Percentiles rank a stretch among this genome's conserved stretches.
Evolutionary conservation across 768 basidiomycete species (phyloP).

Genomic region (Lyophyllum decastes): DNA sequence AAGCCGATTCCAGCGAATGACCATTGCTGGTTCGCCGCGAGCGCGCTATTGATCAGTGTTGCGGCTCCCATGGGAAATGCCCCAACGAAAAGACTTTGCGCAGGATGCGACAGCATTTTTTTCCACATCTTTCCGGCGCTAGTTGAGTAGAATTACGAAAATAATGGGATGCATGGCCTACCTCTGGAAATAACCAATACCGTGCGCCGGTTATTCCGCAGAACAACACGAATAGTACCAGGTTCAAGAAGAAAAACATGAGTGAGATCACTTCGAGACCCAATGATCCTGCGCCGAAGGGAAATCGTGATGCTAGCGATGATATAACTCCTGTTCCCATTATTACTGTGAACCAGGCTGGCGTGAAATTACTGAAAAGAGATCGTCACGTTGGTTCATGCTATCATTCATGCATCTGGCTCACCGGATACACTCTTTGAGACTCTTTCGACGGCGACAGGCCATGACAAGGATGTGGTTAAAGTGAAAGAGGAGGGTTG

Average conservation of each 20-base stretch:
- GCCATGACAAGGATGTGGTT: constrained; percentile 18
- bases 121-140: constrained; percentile 28
- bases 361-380: constrained; percentile 41
- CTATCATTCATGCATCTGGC: neutral
- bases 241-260: constrained; percentile 60
- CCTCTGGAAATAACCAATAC: constrained; percentile 54
- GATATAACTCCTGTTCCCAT: constrained; percentile 60
- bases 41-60: constrained; percentile 56
- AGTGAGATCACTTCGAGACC: constrained; percentile 40
- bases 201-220: constrained; percentile 44
- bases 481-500: neutral
- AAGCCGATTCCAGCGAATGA: constrained; percentile 55
- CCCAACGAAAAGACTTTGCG: constrained; percentile 44
- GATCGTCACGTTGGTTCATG: neutral
- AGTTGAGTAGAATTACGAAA: neutral
- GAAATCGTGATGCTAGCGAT: constrained; percentile 47
- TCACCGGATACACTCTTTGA: constrained; percentile 37
- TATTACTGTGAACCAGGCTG: constrained; percentile 55
- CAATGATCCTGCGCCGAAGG: constrained; percentile 41
- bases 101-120: constrained; percentile 48
- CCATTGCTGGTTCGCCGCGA: constrained; percentile 42
- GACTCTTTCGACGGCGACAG: constrained; percentile 23
- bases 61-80: constrained; percentile 61
- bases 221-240: constrained; percentile 55
- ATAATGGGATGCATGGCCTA: constrained; percentile 22